These are phyloP conservation scores for Uronychia binucleata DNA, from an alignment of 73 alveolate genomes.

Conservation along the genomic window DNA sequence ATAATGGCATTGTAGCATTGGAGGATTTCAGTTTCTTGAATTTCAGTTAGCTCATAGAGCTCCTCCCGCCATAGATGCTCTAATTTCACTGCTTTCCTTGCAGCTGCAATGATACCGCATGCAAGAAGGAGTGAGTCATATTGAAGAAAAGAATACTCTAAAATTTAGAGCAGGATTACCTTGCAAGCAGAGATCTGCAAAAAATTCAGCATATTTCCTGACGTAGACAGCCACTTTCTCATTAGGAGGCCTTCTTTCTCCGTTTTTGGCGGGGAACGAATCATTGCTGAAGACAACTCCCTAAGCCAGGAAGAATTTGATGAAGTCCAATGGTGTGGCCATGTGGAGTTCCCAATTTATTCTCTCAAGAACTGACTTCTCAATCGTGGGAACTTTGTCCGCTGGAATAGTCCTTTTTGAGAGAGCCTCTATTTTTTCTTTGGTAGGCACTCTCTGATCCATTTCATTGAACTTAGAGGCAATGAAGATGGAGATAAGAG, in stretches of 20 bases:
- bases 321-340: slow-evolving; percentile 55
- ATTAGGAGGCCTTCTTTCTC: not conserved
- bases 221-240: slow-evolving; percentile 12
- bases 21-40: not conserved
- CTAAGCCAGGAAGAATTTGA: slow-evolving; percentile 34
- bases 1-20: not conserved
- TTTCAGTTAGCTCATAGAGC: not conserved
- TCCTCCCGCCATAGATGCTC: slow-evolving; percentile 54
- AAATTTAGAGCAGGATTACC: not conserved
- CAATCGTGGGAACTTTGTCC: slow-evolving; percentile 38
- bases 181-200: slow-evolving; percentile 55
- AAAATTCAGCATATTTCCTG: slow-evolving; percentile 62
- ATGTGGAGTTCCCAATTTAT: slow-evolving; percentile 55
- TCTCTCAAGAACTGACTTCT: slow-evolving; percentile 35
- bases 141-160: slow-evolving; percentile 43
- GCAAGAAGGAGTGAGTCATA: slow-evolving; percentile 60
- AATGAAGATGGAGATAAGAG: slow-evolving; percentile 50
- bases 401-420: not conserved
- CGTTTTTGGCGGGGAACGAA: not conserved
- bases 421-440: slow-evolving; percentile 4
- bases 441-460: slow-evolving; percentile 34
- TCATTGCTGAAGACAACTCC: slow-evolving; percentile 61
- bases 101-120: slow-evolving; percentile 50
- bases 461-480: slow-evolving; percentile 51
- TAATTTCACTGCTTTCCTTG: slow-evolving; percentile 53